These are phyloP conservation scores for Poteriospumella lacustris DNA, from an alignment of 108 stramenopile species.

Conservation along the genomic window DNA sequence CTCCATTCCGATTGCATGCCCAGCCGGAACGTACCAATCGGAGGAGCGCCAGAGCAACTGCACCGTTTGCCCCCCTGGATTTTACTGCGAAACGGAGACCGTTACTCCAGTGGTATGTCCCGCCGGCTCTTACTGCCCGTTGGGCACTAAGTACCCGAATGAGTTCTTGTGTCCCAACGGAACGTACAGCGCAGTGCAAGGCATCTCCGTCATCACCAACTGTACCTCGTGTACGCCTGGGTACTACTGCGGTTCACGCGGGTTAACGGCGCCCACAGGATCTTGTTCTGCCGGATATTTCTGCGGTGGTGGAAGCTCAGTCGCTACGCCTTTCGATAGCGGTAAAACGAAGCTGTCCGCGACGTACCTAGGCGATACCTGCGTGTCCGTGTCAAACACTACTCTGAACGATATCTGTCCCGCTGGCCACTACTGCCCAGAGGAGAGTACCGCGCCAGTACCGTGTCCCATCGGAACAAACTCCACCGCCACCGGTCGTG, in stretches of 20 bases:
- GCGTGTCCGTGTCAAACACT: constrained; percentile 11
- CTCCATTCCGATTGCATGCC: constrained; percentile 21
- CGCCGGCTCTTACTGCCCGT: constrained; percentile 35
- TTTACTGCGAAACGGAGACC: neutral
- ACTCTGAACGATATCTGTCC: constrained; percentile 38
- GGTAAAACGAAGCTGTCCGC: constrained; percentile 17
- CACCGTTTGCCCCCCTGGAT: constrained; percentile 19
- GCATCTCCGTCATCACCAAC: neutral
- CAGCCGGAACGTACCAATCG: constrained; percentile 16
- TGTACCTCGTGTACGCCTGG: neutral
- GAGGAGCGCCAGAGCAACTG: neutral
- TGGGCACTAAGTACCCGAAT: too few species aligned
- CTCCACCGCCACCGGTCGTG: constrained; percentile 23
- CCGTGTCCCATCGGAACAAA: constrained; percentile 39
- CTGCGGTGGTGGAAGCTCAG: neutral
- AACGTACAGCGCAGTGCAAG: constrained; percentile 5
- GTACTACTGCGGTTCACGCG: neutral
- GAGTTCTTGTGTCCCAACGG: constrained; percentile 21
- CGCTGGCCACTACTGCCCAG: constrained; percentile 50
- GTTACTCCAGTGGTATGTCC: constrained; percentile 15
- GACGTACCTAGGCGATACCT: constrained; percentile 8
- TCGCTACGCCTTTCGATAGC: neutral
- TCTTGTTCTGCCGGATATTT: constrained; percentile 27
- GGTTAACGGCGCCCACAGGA: constrained; percentile 6
- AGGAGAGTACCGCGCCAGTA: constrained; percentile 28